phyloP scores from a whole-genome alignment of 2,329 filamentous ascomycete species.

The Ascochyta lentis region DNA sequence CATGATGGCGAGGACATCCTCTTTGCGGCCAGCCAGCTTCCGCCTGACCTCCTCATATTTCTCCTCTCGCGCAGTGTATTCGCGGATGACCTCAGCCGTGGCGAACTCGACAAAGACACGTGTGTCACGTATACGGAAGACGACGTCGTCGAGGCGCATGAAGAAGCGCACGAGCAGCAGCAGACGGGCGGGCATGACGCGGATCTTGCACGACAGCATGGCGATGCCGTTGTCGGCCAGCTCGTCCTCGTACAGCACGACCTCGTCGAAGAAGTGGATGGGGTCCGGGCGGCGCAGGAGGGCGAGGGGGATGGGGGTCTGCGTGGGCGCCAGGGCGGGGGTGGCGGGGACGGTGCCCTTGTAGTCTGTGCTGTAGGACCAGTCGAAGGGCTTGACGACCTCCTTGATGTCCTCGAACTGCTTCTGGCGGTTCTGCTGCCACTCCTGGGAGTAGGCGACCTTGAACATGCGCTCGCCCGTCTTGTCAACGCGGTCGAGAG shows the following conservation, averaged over 20 bases:
- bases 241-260: slow-evolving; percentile 96
- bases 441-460: slow-evolving; percentile 90
- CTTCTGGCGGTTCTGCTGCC: slow-evolving; percentile 78
- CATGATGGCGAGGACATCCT: slow-evolving; percentile 77
- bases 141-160: slow-evolving; percentile 88
- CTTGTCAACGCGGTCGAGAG: slow-evolving; percentile 91
- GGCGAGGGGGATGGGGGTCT: slow-evolving; percentile 78
- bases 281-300: slow-evolving; percentile 88
- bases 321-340: slow-evolving; percentile 52
- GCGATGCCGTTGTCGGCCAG: slow-evolving; percentile 97
- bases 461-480: slow-evolving; percentile 89
- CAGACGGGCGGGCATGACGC: slow-evolving; percentile 90
- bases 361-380: slow-evolving; percentile 94
- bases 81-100: slow-evolving; percentile 78
- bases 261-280: slow-evolving; percentile 95
- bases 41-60: slow-evolving; percentile 76
- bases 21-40: slow-evolving; percentile 61
- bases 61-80: slow-evolving; percentile 89
- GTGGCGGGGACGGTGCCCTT: slow-evolving; percentile 66
- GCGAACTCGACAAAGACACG: slow-evolving; percentile 90
- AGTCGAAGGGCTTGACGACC: slow-evolving; percentile 95
- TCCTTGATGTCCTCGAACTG: slow-evolving; percentile 87
- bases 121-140: slow-evolving; percentile 88
- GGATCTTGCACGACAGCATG: slow-evolving; percentile 85
- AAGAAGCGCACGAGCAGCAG: slow-evolving; percentile 86